Conservation (phyloP, 2,329 filamentous ascomycete species). For the Verticillium longisporum region DNA sequence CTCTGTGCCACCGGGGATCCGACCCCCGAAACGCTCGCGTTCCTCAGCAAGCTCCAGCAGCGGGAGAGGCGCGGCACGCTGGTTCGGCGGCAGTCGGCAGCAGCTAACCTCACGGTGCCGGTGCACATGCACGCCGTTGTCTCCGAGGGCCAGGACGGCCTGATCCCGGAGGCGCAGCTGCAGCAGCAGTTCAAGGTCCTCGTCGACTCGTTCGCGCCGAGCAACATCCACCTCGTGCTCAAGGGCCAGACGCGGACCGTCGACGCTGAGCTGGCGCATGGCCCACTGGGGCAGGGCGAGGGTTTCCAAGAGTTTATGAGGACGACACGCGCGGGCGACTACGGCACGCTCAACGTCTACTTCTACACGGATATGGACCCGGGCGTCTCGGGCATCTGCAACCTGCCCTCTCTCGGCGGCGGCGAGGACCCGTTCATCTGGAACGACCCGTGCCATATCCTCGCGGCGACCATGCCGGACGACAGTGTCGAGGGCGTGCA, state of each 20-base stretch:
- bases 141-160: not conserved
- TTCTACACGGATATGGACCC: constrained; percentile 17
- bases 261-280: constrained; percentile 13
- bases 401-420: constrained; percentile 22
- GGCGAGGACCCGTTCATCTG: constrained; percentile 9
- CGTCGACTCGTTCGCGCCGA: constrained; percentile 16
- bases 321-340: constrained; percentile 22
- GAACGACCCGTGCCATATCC: constrained; percentile 12
- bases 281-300: not conserved
- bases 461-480: constrained; percentile 11
- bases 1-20: not conserved
- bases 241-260: constrained; percentile 20
- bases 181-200: constrained; percentile 17
- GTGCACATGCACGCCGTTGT: not conserved
- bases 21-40: not conserved
- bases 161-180: constrained; percentile 4
- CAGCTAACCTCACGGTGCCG: not conserved
- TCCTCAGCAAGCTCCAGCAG: not conserved
- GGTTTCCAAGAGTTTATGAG: not conserved
- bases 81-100: not conserved
- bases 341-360: constrained; percentile 35
- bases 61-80: not conserved
- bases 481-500: constrained; percentile 15
- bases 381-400: constrained; percentile 29
- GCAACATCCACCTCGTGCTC: constrained; percentile 20